phyloP scores from a whole-genome alignment of 2,329 filamentous ascomycete genomes.

The Fusarium albosuccineum region DNA sequence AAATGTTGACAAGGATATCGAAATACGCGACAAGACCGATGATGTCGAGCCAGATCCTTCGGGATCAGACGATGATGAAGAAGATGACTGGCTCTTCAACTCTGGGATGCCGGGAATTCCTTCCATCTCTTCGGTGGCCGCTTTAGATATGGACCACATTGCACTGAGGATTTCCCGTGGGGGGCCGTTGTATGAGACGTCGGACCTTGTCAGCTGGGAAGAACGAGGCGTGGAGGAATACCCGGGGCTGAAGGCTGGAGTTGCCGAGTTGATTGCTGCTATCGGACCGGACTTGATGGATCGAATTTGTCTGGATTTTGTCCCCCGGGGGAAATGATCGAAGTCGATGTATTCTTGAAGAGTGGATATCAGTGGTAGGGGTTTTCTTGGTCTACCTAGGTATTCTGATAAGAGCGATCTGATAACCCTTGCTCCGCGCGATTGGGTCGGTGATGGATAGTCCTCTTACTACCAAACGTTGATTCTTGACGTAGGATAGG shows the following conservation, averaged over 20 bases:
- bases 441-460: constrained; percentile 66
- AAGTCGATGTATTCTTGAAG: not conserved
- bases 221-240: constrained; percentile 62
- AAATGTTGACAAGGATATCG: not conserved
- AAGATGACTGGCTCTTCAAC: constrained; percentile 61
- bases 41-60: constrained; percentile 7
- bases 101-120: constrained; percentile 77
- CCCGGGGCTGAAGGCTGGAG: constrained; percentile 68
- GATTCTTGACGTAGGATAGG: constrained; percentile 61
- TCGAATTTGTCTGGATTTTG: constrained; percentile 71
- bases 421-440: constrained; percentile 65
- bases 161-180: constrained; percentile 62
- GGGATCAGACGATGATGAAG: constrained; percentile 38
- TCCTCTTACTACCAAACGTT: constrained; percentile 64
- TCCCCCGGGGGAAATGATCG: constrained; percentile 12
- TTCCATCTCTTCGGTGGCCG: constrained; percentile 64
- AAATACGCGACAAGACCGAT: constrained; percentile 12
- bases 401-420: constrained; percentile 56
- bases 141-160: constrained; percentile 71
- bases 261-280: constrained; percentile 76
- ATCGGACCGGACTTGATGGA: constrained; percentile 71
- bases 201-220: constrained; percentile 72
- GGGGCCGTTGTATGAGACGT: constrained; percentile 56
- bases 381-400: too few relatives aligned
- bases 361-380: too few relatives aligned